These are phyloP conservation scores for Beauveria bassiana DNA, from an alignment of 2,329 filamentous ascomycete species.

Conservation along the genomic window DNA sequence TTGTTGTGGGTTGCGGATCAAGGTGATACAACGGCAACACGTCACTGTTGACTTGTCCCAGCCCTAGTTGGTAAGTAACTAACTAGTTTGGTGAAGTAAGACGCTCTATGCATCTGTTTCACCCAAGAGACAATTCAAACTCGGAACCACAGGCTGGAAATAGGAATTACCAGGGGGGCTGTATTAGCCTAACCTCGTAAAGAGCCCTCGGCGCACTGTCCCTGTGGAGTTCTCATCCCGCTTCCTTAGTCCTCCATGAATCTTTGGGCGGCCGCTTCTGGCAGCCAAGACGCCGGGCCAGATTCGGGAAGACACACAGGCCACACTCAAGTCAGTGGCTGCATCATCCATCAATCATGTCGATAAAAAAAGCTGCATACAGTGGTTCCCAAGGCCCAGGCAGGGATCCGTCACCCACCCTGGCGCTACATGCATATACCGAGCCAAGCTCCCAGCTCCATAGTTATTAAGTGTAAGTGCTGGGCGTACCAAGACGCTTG, in stretches of 20 bases:
- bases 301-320: neutral
- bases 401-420: neutral
- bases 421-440: neutral
- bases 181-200: neutral
- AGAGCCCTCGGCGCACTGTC: neutral
- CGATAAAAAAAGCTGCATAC: neutral
- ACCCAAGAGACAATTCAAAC: neutral
- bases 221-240: neutral
- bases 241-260: neutral
- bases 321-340: neutral
- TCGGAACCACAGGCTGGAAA: neutral
- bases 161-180: neutral
- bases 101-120: neutral
- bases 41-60: neutral
- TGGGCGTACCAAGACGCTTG: neutral
- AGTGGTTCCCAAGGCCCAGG: neutral
- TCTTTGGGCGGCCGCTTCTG: conserved; percentile 1
- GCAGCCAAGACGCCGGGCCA: conserved; percentile 1
- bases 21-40: conserved; percentile 1
- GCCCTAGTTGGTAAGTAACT: neutral
- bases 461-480: neutral
- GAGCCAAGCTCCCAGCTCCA: neutral
- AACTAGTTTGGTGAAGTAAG: neutral
- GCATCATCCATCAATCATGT: neutral
- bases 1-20: neutral